Percentiles rank a stretch among this genome's conserved stretches.
These are phyloP conservation scores for Boletus patriciae DNA, from an alignment of 768 basidiomycete genomes.

Conservation along the genomic window DNA sequence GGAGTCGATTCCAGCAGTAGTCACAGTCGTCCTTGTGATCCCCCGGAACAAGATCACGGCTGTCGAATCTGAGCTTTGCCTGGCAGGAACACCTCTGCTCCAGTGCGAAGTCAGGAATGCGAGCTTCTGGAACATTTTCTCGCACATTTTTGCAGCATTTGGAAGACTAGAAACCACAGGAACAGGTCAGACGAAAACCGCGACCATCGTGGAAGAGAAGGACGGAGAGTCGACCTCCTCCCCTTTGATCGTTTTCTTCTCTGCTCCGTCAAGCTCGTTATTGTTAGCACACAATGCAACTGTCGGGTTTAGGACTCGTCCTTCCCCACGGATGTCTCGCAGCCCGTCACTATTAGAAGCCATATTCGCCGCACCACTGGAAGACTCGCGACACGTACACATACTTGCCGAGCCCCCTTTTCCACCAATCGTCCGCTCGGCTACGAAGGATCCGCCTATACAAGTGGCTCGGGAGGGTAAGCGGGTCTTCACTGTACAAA, in stretches of 20 bases:
- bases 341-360: conserved; percentile 5
- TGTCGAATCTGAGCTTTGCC: conserved; percentile 26
- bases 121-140: conserved; percentile 19
- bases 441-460: neutral
- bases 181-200: conserved; percentile 18
- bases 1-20: conserved; percentile 29
- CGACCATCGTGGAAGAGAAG: conserved; percentile 19
- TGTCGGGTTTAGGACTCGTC: conserved; percentile 22
- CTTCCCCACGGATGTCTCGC: conserved; percentile 11
- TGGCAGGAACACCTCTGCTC: conserved; percentile 23
- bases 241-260: conserved; percentile 28
- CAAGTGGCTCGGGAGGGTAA: conserved; percentile 10
- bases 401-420: conserved; percentile 25
- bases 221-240: conserved; percentile 17
- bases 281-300: conserved; percentile 11
- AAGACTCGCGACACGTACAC: conserved; percentile 22
- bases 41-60: conserved; percentile 28
- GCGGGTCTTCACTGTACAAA: conserved; percentile 13
- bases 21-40: conserved; percentile 35
- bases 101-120: conserved; percentile 24
- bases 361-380: conserved; percentile 23
- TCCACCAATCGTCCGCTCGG: neutral
- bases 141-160: conserved; percentile 20
- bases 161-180: conserved; percentile 22
- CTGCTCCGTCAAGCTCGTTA: conserved; percentile 17